These are phyloP conservation scores for Penicillium antarcticum DNA, from an alignment of 495 filamentous ascomycete genomes.

Conservation along the genomic window DNA sequence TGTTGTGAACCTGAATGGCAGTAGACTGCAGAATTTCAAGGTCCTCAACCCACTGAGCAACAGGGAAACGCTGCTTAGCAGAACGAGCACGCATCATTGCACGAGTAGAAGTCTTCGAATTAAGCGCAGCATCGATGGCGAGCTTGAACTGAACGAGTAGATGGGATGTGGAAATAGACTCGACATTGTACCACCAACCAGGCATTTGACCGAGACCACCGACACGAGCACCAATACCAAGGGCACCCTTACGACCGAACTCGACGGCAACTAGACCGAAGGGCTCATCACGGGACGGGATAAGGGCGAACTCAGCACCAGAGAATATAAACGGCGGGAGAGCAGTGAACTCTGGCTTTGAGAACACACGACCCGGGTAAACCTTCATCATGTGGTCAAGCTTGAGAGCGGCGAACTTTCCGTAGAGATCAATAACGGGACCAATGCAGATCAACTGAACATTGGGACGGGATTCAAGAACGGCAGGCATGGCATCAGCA, in stretches of 20 bases:
- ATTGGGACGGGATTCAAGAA: conserved; percentile 63
- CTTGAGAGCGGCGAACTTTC: conserved; percentile 76
- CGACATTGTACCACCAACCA: conserved; percentile 68
- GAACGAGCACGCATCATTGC: conserved; percentile 71
- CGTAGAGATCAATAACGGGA: conserved; percentile 75
- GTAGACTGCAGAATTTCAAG: conserved; percentile 59
- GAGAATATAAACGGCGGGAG: conserved; percentile 76
- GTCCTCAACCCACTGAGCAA: conserved; percentile 64
- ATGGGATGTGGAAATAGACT: conserved; percentile 67
- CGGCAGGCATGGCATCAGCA: conserved; percentile 71
- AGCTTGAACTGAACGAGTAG: conserved; percentile 67
- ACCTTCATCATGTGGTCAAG: conserved; percentile 67
- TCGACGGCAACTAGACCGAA: conserved; percentile 79
- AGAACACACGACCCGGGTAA: conserved; percentile 72
- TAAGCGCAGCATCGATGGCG: conserved; percentile 65
- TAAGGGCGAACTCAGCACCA: conserved; percentile 75
- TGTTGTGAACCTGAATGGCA: conserved; percentile 45
- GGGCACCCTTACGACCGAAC: conserved; percentile 72
- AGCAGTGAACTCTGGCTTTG: conserved; percentile 73
- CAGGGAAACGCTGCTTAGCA: conserved; percentile 72
- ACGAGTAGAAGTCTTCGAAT: conserved; percentile 54
- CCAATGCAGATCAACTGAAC: conserved; percentile 70
- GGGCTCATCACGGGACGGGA: conserved; percentile 75
- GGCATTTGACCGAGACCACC: conserved; percentile 75
- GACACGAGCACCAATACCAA: conserved; percentile 66